A percentile compares a stretch with the other conserved stretches of the same genome.
Conservation (phyloP, 345 rosid genomes). For the Hibiscus syriacus region DNA sequence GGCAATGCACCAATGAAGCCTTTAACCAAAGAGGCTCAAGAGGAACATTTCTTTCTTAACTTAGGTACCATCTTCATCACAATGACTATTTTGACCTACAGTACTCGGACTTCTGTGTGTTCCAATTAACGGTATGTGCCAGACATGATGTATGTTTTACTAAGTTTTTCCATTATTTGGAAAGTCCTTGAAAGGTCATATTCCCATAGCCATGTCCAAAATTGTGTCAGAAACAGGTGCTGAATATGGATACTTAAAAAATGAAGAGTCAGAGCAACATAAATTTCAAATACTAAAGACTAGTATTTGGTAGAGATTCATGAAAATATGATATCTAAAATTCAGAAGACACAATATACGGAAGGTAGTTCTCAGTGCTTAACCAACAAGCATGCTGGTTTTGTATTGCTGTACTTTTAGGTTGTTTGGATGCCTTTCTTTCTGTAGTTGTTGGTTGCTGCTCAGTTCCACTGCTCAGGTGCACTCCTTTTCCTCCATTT, state of each 20-base stretch:
- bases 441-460: too few relatives aligned
- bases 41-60: not conserved
- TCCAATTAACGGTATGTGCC: not conserved
- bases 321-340: not conserved
- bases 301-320: not conserved
- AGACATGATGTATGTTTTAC: not conserved
- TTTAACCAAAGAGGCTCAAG: not conserved
- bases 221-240: not conserved
- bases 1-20: not conserved
- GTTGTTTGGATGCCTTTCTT: too few relatives aligned
- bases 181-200: not conserved
- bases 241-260: not conserved
- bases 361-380: not conserved
- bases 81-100: too few relatives aligned
- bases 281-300: not conserved
- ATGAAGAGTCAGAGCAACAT: not conserved
- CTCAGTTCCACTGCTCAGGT: too few relatives aligned
- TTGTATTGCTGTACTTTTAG: too few relatives aligned
- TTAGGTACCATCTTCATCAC: not conserved
- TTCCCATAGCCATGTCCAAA: not conserved
- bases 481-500: too few relatives aligned
- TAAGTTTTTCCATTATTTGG: not conserved
- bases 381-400: slow-evolving; percentile 5
- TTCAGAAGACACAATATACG: not conserved
- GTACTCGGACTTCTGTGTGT: not conserved